Evolutionary conservation across 345 rosid species (phyloP), one percentile per base, ranked within the genome.

Genomic region (Gossypium australe): DNA sequence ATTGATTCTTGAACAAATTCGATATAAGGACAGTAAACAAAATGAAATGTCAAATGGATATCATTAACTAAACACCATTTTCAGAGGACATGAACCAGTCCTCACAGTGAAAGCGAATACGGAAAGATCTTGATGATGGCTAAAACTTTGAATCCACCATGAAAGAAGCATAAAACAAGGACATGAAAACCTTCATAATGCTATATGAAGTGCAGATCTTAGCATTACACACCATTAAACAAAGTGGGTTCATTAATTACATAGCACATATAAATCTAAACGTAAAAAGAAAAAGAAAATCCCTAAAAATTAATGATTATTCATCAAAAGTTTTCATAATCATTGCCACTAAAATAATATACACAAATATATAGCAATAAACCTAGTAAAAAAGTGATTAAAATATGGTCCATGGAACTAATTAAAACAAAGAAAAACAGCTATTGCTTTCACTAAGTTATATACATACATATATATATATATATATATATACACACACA

Each of bases 291-390:
- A 55, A 45, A 45, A 45, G 10, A 2, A 45, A 9, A 64, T 9
- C 9, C n/a, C 9, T 9, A n/a, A 24, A 48, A 49, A 9, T 69
- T 16, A 69, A 69, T 69, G 25, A 52, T 34, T 27, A 52, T 51
- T 69, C 52, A 17, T 29, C 14, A 67, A 69, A 69, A 69, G 60
- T 51, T 69, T 69, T 52, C 72, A 69, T 51, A 27, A 51, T 69
- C 47, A 69, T 25, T 17, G 47, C 60, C 24, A 11, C 47, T 69
- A 45, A 69, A 25, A 69, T 29, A 10, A 52, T 51, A 17, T 29
- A 56, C 55, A 27, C 9, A 69, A 27, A 51, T 51, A 27, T 67
- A 22, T 24, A 16, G 29, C 20, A 48, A 48, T 0, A 68, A 68
- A 51, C 45, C 22, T 27, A 68, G 13, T 27, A 16, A 52, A 69